Conservation (phyloP, 2,329 filamentous ascomycete genomes). For the Tolypocladium inflatum region DNA sequence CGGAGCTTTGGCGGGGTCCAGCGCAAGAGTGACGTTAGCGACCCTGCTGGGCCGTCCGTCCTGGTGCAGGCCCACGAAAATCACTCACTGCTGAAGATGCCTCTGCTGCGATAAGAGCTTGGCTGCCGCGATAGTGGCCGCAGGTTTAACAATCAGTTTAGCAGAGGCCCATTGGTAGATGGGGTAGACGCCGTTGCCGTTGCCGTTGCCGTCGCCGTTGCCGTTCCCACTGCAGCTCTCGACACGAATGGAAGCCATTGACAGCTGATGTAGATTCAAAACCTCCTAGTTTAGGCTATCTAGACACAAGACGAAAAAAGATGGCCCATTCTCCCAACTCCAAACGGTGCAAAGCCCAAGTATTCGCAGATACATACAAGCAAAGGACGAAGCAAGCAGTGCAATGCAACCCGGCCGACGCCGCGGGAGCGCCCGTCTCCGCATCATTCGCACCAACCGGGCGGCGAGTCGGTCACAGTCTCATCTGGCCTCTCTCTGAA, state of each 20-base stretch:
- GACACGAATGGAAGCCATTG: not conserved
- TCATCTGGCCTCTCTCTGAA: not conserved
- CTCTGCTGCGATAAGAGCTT: not conserved
- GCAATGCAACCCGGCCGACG: not conserved
- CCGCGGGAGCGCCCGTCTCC: not conserved
- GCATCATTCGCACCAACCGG: not conserved
- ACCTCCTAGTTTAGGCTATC: not conserved
- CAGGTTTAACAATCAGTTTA: not conserved
- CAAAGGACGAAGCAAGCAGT: not conserved
- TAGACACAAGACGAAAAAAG: not conserved
- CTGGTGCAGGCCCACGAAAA: not conserved
- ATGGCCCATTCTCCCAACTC: slow-evolving; percentile 3
- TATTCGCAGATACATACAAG: not conserved
- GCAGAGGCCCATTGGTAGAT: not conserved
- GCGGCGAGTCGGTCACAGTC: not conserved
- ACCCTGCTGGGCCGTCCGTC: not conserved
- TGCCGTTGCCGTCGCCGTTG: not conserved
- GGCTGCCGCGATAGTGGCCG: too few species aligned
- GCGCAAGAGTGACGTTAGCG: not conserved
- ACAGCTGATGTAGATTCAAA: not conserved
- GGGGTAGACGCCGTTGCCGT: too few species aligned
- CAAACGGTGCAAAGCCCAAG: slow-evolving; percentile 4
- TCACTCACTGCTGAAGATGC: not conserved
- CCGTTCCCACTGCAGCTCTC: not conserved
- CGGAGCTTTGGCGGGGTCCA: not conserved